phyloP scores from a whole-genome alignment of 116 monocot species.

The Papilionanthe hybrid region DNA sequence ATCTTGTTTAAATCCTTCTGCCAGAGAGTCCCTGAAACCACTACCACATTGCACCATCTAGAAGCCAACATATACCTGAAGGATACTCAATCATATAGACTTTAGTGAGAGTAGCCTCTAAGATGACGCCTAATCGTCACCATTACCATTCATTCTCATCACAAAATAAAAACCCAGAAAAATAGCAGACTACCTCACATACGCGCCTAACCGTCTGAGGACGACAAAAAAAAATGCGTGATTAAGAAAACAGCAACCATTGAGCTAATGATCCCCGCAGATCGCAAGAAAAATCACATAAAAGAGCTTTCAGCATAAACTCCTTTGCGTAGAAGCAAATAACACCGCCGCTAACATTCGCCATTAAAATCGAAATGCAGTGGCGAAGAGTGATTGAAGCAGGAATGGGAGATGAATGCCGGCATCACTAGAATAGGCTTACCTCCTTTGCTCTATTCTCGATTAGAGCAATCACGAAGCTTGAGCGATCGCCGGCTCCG shows the following conservation, averaged over 20 bases:
- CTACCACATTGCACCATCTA: constrained; percentile 1
- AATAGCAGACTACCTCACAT: not conserved
- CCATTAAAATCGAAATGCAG: not conserved
- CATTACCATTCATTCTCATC: not conserved
- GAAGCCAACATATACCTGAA: not conserved
- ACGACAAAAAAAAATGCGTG: not conserved
- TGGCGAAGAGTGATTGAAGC: not conserved
- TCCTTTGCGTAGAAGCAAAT: not conserved
- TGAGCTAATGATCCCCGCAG: not conserved
- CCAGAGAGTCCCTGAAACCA: not conserved
- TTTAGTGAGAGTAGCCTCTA: not conserved
- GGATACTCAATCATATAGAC: not conserved
- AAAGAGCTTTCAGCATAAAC: not conserved
- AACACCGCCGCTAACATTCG: not conserved
- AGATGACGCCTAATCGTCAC: not conserved
- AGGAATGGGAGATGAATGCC: not conserved
- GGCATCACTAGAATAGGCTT: not conserved
- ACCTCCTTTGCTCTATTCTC: constrained; percentile 99
- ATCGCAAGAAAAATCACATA: not conserved
- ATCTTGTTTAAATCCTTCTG: no score
- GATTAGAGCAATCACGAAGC: constrained; percentile 73
- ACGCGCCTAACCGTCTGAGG: not conserved
- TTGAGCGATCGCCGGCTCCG: constrained; percentile 50
- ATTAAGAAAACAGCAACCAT: not conserved
- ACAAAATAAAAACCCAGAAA: not conserved